A percentile compares a stretch with the other conserved stretches of the same genome.
phyloP scores from a whole-genome alignment of 1,139 yeast species.

The Citeromyces hawaiiensis region DNA sequence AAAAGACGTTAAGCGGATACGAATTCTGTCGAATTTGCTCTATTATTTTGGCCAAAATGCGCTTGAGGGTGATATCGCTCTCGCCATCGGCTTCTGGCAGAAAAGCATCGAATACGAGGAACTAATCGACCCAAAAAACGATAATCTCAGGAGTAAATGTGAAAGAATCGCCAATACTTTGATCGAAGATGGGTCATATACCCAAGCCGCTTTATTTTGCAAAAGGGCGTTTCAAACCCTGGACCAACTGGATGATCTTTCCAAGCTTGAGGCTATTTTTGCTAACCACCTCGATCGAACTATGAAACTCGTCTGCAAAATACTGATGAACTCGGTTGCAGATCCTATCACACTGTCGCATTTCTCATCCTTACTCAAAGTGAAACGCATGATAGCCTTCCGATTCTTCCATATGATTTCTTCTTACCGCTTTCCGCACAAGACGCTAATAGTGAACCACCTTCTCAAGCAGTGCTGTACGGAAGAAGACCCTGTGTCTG shows the following conservation, averaged over 20 bases:
- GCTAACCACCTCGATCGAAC: slow-evolving; percentile 5
- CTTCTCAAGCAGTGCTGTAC: background rate
- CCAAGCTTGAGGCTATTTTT: slow-evolving; percentile 5
- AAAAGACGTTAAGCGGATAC: slow-evolving; percentile 6
- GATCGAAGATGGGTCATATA: slow-evolving; percentile 7
- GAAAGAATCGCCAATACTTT: slow-evolving; percentile 12
- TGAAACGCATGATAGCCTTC: slow-evolving; percentile 2
- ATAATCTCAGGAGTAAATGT: slow-evolving; percentile 6
- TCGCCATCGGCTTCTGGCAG: slow-evolving; percentile 9
- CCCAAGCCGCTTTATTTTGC: slow-evolving; percentile 8
- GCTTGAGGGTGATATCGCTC: slow-evolving; percentile 4
- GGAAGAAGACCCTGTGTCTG: background rate
- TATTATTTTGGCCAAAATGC: slow-evolving; percentile 13
- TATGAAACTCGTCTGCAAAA: slow-evolving; percentile 9
- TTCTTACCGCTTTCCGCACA: background rate
- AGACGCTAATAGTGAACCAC: background rate
- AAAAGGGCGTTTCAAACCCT: slow-evolving; percentile 8
- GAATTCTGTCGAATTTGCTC: slow-evolving; percentile 13
- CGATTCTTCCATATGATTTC: slow-evolving; percentile 2
- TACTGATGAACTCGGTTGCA: slow-evolving; percentile 11
- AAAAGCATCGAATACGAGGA: slow-evolving; percentile 8
- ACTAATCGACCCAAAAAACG: slow-evolving; percentile 1
- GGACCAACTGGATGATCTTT: slow-evolving; percentile 5
- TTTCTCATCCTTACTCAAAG: slow-evolving; percentile 4
- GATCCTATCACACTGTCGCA: slow-evolving; percentile 7